Evolutionary conservation across 2,329 filamentous ascomycete genomes (phyloP).

Genomic region (Teratosphaeria zuluensis): DNA sequence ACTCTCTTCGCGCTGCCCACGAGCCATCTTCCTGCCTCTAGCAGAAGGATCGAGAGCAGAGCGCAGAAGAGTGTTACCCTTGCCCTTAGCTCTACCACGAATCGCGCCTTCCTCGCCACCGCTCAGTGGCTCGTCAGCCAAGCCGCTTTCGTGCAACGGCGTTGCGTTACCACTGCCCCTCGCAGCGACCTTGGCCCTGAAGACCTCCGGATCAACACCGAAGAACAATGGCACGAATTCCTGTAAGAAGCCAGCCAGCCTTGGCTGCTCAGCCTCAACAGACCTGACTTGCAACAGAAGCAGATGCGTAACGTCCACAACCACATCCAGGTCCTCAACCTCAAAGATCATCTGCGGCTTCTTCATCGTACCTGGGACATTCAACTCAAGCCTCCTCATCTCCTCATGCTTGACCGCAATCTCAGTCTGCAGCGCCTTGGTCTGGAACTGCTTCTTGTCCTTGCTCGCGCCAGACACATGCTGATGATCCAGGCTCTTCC

Average conservation of each 20-base stretch:
- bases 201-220: conserved; percentile 42
- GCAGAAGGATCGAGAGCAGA: conserved; percentile 67
- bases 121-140: conserved; percentile 42
- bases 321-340: conserved; percentile 51
- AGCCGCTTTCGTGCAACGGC: conserved; percentile 38
- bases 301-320: conserved; percentile 40
- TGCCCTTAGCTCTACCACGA: conserved; percentile 54
- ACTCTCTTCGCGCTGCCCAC: conserved; percentile 70
- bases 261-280: conserved; percentile 34
- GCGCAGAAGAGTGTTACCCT: conserved; percentile 66
- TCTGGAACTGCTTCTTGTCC: conserved; percentile 85
- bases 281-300: conserved; percentile 37
- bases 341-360: conserved; percentile 60
- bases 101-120: conserved; percentile 63
- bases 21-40: conserved; percentile 60
- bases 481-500: conserved; percentile 94
- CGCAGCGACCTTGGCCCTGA: conserved; percentile 55
- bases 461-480: conserved; percentile 77
- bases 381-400: conserved; percentile 54
- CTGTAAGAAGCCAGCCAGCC: conserved; percentile 37
- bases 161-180: conserved; percentile 36
- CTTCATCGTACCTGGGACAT: conserved; percentile 17
- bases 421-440: conserved; percentile 80
- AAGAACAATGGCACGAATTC: conserved; percentile 44
- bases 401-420: conserved; percentile 92